A percentile compares a stretch with the other conserved stretches of the same genome.
phyloP scores from a whole-genome alignment of 1,139 yeast genomes.

The Taphrina deformans region DNA sequence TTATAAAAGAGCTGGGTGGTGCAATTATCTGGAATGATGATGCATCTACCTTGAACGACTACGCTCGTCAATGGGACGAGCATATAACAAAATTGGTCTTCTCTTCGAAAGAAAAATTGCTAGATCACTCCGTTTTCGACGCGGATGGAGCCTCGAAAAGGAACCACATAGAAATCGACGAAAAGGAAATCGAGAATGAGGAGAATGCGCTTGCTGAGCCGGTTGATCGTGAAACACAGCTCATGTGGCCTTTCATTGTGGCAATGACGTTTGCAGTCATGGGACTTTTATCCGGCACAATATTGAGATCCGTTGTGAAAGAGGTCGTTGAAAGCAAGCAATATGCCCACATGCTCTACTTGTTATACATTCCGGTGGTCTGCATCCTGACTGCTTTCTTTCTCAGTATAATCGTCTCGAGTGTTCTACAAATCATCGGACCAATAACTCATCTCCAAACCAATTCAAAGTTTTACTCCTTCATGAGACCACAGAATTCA shows the following conservation, averaged over 20 bases:
- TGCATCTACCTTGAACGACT: conserved; percentile 28
- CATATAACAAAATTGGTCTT: conserved; percentile 22
- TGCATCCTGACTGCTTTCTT: conserved; percentile 32
- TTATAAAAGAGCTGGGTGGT: conserved; percentile 36
- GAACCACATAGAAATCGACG: background rate
- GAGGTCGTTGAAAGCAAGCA: conserved; percentile 15
- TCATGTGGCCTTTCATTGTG: conserved; percentile 24
- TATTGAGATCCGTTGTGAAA: conserved; percentile 7
- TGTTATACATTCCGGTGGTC: conserved; percentile 31
- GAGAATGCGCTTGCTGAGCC: background rate
- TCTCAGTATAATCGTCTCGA: conserved; percentile 28
- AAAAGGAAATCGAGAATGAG: conserved; percentile 11
- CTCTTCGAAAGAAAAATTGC: conserved; percentile 18
- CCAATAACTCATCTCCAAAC: conserved; percentile 35
- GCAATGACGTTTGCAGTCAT: conserved; percentile 18
- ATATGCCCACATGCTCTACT: conserved; percentile 18
- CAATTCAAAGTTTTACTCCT: conserved; percentile 34
- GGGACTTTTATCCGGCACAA: conserved; percentile 20
- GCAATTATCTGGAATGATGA: conserved; percentile 38
- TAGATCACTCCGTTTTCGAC: conserved; percentile 23
- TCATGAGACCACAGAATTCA: conserved; percentile 26
- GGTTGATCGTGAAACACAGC: conserved; percentile 10
- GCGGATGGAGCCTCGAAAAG: conserved; percentile 5
- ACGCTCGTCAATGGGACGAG: conserved; percentile 29
- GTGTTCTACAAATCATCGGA: conserved; percentile 34